Conservation (phyloP, 1,284 basidiomycete species). For the Moesziomyces aphidis region DNA sequence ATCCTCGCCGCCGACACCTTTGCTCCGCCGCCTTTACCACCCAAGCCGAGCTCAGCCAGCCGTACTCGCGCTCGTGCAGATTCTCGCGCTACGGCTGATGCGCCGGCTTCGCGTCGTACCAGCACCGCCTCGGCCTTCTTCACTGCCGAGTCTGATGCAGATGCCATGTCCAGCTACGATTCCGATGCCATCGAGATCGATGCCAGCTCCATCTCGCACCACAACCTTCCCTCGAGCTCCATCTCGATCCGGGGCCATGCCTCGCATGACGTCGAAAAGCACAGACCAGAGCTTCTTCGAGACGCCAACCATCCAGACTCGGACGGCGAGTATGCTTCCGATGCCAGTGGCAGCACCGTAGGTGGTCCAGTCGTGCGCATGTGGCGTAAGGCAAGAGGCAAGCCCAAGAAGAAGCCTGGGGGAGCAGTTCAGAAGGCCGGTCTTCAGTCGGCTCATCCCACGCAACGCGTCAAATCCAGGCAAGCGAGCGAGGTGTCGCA, state of each 20-base stretch:
- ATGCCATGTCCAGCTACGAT: constrained; percentile 35
- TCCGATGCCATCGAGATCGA: constrained; percentile 29
- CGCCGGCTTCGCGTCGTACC: constrained; percentile 16
- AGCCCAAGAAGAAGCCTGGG: constrained; percentile 32
- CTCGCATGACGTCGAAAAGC: constrained; percentile 22
- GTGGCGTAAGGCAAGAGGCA: constrained; percentile 53
- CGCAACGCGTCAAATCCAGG: neutral
- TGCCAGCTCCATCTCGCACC: constrained; percentile 12
- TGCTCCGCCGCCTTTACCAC: constrained; percentile 53
- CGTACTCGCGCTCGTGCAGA: neutral
- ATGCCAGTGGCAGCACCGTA: constrained; percentile 51
- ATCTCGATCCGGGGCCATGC: constrained; percentile 17
- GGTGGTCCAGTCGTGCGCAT: constrained; percentile 50
- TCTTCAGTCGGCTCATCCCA: neutral
- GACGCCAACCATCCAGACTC: constrained; percentile 1
- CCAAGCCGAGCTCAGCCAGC: constrained; percentile 14
- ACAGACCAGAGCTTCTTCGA: constrained; percentile 51
- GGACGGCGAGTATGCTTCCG: constrained; percentile 31
- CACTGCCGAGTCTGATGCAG: constrained; percentile 36
- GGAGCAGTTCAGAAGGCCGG: neutral
- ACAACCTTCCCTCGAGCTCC: constrained; percentile 12
- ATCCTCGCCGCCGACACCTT: constrained; percentile 51
- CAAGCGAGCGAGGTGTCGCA: constrained; percentile 28
- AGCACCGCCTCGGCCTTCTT: constrained; percentile 48
- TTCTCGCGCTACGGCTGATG: neutral